These are phyloP conservation scores for Neofusicoccum parvum DNA, from an alignment of 2,329 filamentous ascomycete species.

Conservation along the genomic window DNA sequence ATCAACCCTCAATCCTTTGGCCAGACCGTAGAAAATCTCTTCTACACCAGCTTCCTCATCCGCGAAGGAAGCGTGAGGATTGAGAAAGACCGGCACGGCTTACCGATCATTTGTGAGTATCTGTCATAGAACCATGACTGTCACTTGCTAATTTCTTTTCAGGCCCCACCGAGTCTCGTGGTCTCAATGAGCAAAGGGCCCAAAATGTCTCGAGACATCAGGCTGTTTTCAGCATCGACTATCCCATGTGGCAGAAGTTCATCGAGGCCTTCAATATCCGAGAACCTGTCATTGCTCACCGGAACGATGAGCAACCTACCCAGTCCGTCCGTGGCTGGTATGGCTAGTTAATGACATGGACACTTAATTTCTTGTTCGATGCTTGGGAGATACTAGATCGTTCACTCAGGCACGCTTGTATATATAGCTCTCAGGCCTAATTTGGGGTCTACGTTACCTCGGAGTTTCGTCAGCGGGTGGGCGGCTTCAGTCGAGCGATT, in stretches of 20 bases:
- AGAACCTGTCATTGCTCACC: conserved; percentile 83
- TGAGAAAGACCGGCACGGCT: conserved; percentile 68
- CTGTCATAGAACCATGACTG: no score
- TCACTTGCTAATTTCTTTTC: background rate
- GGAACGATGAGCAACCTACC: conserved; percentile 59
- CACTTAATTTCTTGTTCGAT: background rate
- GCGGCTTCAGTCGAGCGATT: background rate
- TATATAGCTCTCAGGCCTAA: background rate
- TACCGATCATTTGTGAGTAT: conserved; percentile 78
- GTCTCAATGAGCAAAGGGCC: conserved; percentile 56
- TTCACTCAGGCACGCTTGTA: background rate
- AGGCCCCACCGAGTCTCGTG: conserved; percentile 51
- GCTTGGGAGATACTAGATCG: background rate
- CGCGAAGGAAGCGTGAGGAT: conserved; percentile 79
- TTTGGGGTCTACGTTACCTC: background rate
- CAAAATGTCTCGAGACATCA: conserved; percentile 67
- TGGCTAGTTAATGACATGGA: conserved; percentile 43
- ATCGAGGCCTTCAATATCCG: conserved; percentile 75
- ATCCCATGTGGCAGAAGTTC: conserved; percentile 77
- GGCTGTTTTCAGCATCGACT: conserved; percentile 85
- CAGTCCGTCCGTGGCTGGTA: conserved; percentile 68
- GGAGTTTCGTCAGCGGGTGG: background rate
- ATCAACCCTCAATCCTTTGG: conserved; percentile 89
- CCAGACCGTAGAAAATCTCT: conserved; percentile 94
- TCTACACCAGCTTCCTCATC: conserved; percentile 93